A percentile compares a stretch with the other conserved stretches of the same genome.
These are phyloP conservation scores for Coleophoma crateriformis DNA, from an alignment of 2,329 filamentous ascomycete species.

Conservation along the genomic window DNA sequence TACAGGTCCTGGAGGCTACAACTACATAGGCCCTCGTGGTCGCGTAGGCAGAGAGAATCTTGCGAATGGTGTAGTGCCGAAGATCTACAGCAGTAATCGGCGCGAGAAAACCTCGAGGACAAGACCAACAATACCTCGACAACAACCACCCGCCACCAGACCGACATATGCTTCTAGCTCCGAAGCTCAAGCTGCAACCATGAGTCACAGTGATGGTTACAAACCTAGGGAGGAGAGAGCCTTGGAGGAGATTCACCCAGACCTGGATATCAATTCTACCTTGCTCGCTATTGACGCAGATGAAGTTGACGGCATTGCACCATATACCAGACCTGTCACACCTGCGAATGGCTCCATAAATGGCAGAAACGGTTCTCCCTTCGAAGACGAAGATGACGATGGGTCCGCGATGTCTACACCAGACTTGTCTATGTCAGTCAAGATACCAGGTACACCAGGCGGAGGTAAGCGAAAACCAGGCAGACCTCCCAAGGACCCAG, in stretches of 20 bases:
- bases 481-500: constrained; percentile 56
- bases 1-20: constrained; percentile 40
- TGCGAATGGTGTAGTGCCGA: constrained; percentile 36
- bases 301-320: constrained; percentile 70
- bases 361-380: constrained; percentile 25
- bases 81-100: constrained; percentile 35
- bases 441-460: constrained; percentile 30
- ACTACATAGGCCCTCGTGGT: constrained; percentile 45
- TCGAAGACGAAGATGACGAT: constrained; percentile 13
- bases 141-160: constrained; percentile 39
- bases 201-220: constrained; percentile 90
- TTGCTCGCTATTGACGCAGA: constrained; percentile 77
- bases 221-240: constrained; percentile 94
- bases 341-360: constrained; percentile 34
- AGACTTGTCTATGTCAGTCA: constrained; percentile 11
- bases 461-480: constrained; percentile 53
- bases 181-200: constrained; percentile 74
- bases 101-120: constrained; percentile 54
- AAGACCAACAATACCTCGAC: constrained; percentile 43
- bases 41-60: constrained; percentile 45
- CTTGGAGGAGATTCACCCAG: constrained; percentile 97
- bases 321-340: constrained; percentile 38
- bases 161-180: constrained; percentile 19
- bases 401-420: constrained; percentile 10
- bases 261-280: constrained; percentile 80